Base-by-base conservation (phyloP, 2,329 filamentous ascomycete genomes). In the Pseudocercospora eumusae region DNA sequence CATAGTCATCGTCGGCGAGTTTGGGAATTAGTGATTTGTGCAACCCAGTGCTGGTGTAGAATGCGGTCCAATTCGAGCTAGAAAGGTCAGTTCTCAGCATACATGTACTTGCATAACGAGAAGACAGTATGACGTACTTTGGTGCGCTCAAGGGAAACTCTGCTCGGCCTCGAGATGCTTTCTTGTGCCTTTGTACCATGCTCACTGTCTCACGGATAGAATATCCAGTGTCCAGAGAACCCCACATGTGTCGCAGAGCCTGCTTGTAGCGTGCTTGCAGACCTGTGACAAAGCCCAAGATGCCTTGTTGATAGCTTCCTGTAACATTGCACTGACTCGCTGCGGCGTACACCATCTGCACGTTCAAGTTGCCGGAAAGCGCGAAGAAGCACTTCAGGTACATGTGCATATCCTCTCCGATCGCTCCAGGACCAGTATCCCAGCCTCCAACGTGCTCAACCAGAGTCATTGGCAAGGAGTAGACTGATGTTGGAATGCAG, bases 341-440 rank as follows among this genome's bases (percentile, higher is more conserved):
- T 1, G 88, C 88, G 64, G 86, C 87, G 68, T 87, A 78, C 28
- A 91, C 81, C 3, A 87, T 85, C 54, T 83, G 82, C 52, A 84
- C 83, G 11, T 86, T 86, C 58, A 91, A 73, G 71, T 90, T 86
- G 2, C 88, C 88, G 64, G 88, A 88, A 18, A 90, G 82, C 0
- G 87, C 86, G 66, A 91, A 91, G 78, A 91, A 91, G 74, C 87
- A 90, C 79, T 91, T 91, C 65, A 91, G 81, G 71, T 89, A 89
- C 88, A 91, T 91, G 77, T 91, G 88, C 70, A 91, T 76, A 71
- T 91, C 88, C 75, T 91, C 88, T 47, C 88, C 88, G 67, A 91
- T 91, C 20, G 88, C 88, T 64, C 89, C 88, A 1, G 84, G 81
- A 56, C 85, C 87, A 58, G 84, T 84, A 71, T 91, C 88, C 88